phyloP scores from a whole-genome alignment of 2,329 filamentous ascomycete species.

The Ophiobolus disseminans region DNA sequence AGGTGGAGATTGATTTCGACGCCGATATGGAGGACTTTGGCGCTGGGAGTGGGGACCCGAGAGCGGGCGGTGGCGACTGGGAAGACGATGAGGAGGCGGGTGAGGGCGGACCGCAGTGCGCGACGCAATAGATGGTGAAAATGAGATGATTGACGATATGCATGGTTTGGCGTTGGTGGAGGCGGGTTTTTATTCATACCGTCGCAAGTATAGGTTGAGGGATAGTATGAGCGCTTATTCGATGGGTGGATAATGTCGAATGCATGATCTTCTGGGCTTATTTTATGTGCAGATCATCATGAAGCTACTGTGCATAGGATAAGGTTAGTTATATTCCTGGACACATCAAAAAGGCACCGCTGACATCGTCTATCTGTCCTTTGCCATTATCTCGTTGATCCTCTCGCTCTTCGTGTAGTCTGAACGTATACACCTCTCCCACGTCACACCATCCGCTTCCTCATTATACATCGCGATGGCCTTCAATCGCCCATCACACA shows the following conservation, averaged over 20 bases:
- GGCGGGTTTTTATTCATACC: conserved; percentile 7
- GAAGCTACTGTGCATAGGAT: too few species aligned
- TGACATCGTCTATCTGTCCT: too few species aligned
- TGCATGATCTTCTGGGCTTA: too few species aligned
- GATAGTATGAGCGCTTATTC: not conserved
- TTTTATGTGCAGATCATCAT: too few species aligned
- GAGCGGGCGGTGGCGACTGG: conserved; percentile 71
- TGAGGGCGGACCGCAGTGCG: conserved; percentile 70
- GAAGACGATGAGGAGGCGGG: conserved; percentile 72
- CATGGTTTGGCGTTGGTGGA: conserved; percentile 32
- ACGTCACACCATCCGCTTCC: too few species aligned
- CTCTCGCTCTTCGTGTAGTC: too few species aligned
- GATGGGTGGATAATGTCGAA: not conserved
- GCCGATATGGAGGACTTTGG: conserved; percentile 86
- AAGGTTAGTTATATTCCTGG: too few species aligned
- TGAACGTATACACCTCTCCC: too few species aligned
- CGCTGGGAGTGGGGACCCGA: conserved; percentile 71
- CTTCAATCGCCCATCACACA: too few species aligned
- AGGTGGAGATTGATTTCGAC: conserved; percentile 85
- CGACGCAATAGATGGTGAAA: conserved; percentile 67
- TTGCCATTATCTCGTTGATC: too few species aligned
- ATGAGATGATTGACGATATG: conserved; percentile 25
- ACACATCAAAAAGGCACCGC: too few species aligned
- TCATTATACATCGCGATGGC: too few species aligned
- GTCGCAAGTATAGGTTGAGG: conserved; percentile 1